Evolutionary conservation across 139 green algal genomes (phyloP).

Genomic region (Desmodesmus armatus): DNA sequence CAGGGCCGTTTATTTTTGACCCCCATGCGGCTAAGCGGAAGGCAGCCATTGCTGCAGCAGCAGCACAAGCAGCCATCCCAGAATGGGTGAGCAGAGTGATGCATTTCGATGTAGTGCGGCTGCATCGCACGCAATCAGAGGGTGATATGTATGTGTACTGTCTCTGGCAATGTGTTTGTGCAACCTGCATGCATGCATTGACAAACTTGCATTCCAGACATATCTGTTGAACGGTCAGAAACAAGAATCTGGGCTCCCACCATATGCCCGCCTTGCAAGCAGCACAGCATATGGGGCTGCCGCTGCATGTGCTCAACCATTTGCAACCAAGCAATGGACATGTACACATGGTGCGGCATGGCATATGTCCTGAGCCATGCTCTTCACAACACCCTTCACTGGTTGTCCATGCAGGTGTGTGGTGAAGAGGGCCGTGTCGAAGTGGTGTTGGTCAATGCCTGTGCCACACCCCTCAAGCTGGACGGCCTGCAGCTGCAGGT

Average conservation of each 20-base stretch:
- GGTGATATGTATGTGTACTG: too few species aligned
- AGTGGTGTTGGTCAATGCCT: constrained; percentile 77
- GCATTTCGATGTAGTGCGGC: background rate
- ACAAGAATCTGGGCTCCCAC: too few species aligned
- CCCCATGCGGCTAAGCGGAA: constrained; percentile 65
- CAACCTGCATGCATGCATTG: too few species aligned
- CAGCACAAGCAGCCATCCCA: constrained; percentile 13
- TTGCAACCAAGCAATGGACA: background rate
- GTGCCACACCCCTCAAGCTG: constrained; percentile 65
- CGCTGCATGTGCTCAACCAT: background rate
- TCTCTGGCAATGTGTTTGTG: too few species aligned
- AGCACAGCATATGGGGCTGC: too few species aligned
- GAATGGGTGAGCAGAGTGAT: constrained; percentile 45
- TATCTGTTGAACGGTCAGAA: too few species aligned
- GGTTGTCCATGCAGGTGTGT: constrained; percentile 60
- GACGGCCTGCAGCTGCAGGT: constrained; percentile 40
- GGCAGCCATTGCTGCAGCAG: constrained; percentile 22
- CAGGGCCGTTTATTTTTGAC: constrained; percentile 81
- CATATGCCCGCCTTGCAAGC: too few species aligned
- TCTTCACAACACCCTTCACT: too few species aligned
- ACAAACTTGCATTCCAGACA: too few species aligned
- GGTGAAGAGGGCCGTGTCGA: constrained; percentile 75
- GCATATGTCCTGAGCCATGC: background rate
- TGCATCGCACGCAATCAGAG: too few species aligned
- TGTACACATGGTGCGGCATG: background rate